Evolutionary conservation across 257 asterid species (phyloP).

Genomic region (Coffea canephora): DNA sequence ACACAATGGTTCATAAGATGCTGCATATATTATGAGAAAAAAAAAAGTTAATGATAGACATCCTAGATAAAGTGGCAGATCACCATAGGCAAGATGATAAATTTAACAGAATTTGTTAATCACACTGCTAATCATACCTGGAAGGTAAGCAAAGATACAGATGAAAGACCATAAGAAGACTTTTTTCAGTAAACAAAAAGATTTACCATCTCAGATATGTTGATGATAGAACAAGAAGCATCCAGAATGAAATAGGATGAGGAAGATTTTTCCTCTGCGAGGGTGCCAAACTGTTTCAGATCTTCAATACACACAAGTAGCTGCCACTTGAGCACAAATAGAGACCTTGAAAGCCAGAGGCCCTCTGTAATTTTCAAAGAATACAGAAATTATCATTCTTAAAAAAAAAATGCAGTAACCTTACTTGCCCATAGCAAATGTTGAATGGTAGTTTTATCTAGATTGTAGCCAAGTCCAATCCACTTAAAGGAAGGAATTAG

Average conservation of each 20-base stretch:
- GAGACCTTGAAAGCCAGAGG: constrained; percentile 45
- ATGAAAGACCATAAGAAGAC: background rate
- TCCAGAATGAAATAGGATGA: constrained; percentile 34
- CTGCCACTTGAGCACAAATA: constrained; percentile 42
- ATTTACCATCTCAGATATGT: constrained; percentile 45
- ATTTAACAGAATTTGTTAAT: background rate
- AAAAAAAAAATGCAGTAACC: background rate
- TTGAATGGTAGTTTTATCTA: too few species aligned
- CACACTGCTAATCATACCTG: background rate
- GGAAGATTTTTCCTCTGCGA: constrained; percentile 29
- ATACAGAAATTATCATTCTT: background rate
- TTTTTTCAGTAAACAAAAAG: background rate
- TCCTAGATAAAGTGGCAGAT: background rate
- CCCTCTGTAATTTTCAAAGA: constrained; percentile 25
- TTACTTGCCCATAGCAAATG: background rate
- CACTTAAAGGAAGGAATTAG: background rate
- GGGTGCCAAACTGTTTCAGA: constrained; percentile 34
- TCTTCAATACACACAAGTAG: constrained; percentile 48
- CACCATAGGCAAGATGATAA: background rate
- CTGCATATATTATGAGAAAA: background rate
- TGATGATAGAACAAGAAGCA: constrained; percentile 34
- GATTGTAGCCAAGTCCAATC: background rate
- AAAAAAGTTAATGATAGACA: background rate
- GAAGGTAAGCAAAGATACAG: background rate
- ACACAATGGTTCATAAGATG: background rate